A percentile compares a stretch with the other conserved stretches of the same genome.
These are phyloP conservation scores for Monilinia vaccinii-corymbosi DNA, from an alignment of 2,329 filamentous ascomycete genomes.

Conservation along the genomic window DNA sequence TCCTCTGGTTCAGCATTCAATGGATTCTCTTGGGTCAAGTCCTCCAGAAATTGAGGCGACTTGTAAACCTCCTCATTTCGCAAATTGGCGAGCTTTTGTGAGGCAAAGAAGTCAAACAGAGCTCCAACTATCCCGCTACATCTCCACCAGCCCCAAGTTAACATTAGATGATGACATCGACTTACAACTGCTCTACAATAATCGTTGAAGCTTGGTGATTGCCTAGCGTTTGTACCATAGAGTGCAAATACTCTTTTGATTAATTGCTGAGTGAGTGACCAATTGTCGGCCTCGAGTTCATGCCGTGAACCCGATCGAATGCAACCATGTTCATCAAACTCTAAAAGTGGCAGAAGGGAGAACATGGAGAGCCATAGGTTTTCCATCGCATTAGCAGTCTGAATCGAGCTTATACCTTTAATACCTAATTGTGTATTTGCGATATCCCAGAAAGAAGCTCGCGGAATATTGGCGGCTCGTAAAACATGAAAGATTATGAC, in stretches of 20 bases:
- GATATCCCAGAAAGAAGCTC: conserved; percentile 53
- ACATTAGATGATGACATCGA: conserved; percentile 53
- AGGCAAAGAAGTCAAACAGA: conserved; percentile 61
- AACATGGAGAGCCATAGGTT: conserved; percentile 50
- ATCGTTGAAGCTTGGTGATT: conserved; percentile 54
- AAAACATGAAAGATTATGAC: conserved; percentile 47
- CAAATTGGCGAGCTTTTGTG: conserved; percentile 50
- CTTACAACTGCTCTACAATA: conserved; percentile 52
- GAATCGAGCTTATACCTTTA: conserved; percentile 29
- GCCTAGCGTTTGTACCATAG: conserved; percentile 46
- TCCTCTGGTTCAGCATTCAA: conserved; percentile 46
- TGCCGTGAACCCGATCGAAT: conserved; percentile 35
- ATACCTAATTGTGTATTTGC: conserved; percentile 36
- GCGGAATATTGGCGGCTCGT: conserved; percentile 40
- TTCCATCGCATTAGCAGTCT: conserved; percentile 44
- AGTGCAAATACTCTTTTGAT: conserved; percentile 48
- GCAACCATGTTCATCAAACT: conserved; percentile 48
- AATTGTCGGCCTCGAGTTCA: conserved; percentile 43
- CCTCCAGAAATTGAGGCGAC: conserved; percentile 52
- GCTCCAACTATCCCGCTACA: conserved; percentile 45
- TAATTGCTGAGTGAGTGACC: conserved; percentile 48
- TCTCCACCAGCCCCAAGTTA: conserved; percentile 57
- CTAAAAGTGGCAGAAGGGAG: conserved; percentile 49
- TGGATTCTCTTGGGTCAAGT: conserved; percentile 37
- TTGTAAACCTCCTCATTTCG: conserved; percentile 54